These are phyloP conservation scores for Arxiozyma bovina DNA, from an alignment of 1,139 yeast species.

Conservation along the genomic window DNA sequence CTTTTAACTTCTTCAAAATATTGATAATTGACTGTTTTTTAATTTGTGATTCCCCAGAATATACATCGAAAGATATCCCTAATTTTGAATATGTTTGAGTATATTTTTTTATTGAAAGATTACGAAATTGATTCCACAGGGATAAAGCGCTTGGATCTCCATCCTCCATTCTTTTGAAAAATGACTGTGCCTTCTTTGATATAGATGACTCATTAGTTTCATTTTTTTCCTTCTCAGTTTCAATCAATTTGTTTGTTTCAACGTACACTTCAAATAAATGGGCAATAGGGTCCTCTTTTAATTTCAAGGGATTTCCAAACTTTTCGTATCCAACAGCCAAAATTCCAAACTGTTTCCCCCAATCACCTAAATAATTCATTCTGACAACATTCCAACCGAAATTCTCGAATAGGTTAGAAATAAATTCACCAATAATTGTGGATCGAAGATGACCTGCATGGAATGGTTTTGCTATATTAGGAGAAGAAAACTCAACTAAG, in stretches of 20 bases:
- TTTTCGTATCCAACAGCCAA: conserved; percentile 84
- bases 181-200: conserved; percentile 76
- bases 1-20: conserved; percentile 54
- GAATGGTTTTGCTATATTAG: conserved; percentile 97
- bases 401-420: conserved; percentile 80
- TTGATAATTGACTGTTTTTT: conserved; percentile 59
- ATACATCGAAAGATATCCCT: conserved; percentile 76
- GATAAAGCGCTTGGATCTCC: conserved; percentile 75
- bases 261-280: conserved; percentile 94
- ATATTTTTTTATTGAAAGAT: conserved; percentile 75
- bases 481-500: conserved; percentile 90
- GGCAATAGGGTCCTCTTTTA: conserved; percentile 74
- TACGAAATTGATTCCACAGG: conserved; percentile 84
- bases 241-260: conserved; percentile 68
- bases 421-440: conserved; percentile 93
- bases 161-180: conserved; percentile 85
- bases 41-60: conserved; percentile 95
- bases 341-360: conserved; percentile 98
- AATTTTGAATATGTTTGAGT: conserved; percentile 83
- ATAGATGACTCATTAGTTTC: conserved; percentile 40
- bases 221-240: conserved; percentile 40
- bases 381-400: conserved; percentile 85
- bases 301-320: conserved; percentile 69
- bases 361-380: conserved; percentile 93
- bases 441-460: conserved; percentile 99